Base-by-base conservation (phyloP, 2,329 filamentous ascomycete genomes). In the Colletotrichum echinochloae region DNA sequence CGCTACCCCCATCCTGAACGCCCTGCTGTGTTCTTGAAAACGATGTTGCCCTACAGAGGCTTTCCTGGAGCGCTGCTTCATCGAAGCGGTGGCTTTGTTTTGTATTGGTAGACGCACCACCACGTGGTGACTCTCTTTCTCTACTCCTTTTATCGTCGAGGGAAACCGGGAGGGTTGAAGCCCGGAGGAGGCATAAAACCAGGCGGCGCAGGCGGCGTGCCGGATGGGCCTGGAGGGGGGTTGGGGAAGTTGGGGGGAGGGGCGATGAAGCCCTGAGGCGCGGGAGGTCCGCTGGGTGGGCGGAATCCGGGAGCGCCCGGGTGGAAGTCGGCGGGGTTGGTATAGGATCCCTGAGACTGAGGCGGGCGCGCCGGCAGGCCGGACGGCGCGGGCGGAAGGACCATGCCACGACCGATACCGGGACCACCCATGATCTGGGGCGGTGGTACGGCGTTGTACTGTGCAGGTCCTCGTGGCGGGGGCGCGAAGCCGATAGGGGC, bases 351-450 rank as follows among this genome's bases (percentile, higher is more conserved):
- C 39, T 85, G 84, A 60, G 81, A 81, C 56, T 83, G 83, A 0
- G 85, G 85, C 3, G 85, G 86, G 20, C 86, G 80, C 0, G 85
- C 84, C 0, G 86, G 86, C 4, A 88, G 78, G 1, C 86, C 86
- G 0, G 84, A 82, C 0, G 86, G 85, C 0, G 85, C 82, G 11
- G 85, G 83, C 0, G 85, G 85, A 2, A 87, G 81, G 14, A 75
- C 76, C 2, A 77, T 72, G n/a, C 76, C 76, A 18, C 78, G 77
- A 37, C 75, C 74, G 12, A 33, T 26, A 23, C 70, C 65, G n/a
- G 63, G 67, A 12, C 60, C 71, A 35, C 69, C 56, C 55, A 64
- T 64, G 59, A 30, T 30, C 20, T 51, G 64, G 20, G 68, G 72
- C 57, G 71, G 64, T 9, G 72, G 71, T 16, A 69, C 67, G 30